Evolutionary conservation across 192 early-diverging fungal genomes (phyloP).

Genomic region (Mortierella hygrophila): DNA sequence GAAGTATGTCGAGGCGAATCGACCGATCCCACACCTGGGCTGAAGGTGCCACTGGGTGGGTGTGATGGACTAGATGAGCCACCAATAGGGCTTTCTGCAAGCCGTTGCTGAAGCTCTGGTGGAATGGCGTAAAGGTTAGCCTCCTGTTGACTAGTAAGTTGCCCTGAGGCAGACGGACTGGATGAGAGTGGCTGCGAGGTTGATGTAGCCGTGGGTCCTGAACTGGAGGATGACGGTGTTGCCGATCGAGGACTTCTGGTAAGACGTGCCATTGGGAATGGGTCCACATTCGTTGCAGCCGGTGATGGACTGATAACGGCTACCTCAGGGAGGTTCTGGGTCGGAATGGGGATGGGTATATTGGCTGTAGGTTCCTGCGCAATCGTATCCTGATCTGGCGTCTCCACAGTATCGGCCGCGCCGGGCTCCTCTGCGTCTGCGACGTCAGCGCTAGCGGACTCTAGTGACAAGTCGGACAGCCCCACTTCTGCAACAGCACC

Average conservation of each 20-base stretch:
- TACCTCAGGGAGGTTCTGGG: constrained; percentile 3
- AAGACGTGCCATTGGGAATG: constrained; percentile 43
- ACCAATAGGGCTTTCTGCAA: not conserved
- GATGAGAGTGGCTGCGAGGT: constrained; percentile 3
- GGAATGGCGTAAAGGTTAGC: not conserved
- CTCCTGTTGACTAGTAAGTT: not conserved
- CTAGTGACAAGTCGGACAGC: not conserved
- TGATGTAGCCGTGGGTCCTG: not conserved
- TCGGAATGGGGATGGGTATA: constrained; percentile 27
- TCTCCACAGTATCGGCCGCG: not conserved
- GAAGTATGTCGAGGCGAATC: not conserved
- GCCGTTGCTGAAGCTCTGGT: not conserved
- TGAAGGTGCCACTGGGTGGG: not conserved
- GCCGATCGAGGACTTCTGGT: constrained; percentile 26
- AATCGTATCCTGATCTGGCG: not conserved
- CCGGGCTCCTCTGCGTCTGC: not conserved
- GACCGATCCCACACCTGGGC: not conserved
- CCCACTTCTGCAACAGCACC: not conserved
- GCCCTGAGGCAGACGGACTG: not conserved
- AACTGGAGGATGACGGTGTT: constrained; percentile 28
- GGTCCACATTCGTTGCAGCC: constrained; percentile 13
- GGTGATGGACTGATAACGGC: constrained; percentile 28
- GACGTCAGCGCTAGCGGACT: not conserved
- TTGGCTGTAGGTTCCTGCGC: not conserved
- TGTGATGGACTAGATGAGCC: not conserved